Conservation (phyloP, 1,284 basidiomycete genomes). For the Naganishia sp. region DNA sequence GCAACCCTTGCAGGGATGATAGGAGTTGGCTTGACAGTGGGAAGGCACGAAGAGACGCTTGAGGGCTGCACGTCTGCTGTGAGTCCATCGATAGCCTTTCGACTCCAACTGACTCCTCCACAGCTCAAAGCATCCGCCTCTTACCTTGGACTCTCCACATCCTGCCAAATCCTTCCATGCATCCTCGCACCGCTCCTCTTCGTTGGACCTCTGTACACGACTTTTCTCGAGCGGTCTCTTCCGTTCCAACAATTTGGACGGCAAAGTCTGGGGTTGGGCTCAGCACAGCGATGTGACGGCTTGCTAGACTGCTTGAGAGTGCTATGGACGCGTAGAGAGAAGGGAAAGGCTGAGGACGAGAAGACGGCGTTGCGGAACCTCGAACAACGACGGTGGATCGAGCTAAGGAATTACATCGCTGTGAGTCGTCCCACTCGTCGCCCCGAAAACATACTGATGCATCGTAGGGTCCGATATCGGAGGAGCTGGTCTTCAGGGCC, state of each 20-base stretch:
- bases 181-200: slow-evolving; percentile 77
- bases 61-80: slow-evolving; percentile 24
- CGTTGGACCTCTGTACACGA: slow-evolving; percentile 74
- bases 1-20: slow-evolving; percentile 44
- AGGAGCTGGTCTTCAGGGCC: slow-evolving; percentile 88
- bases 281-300: slow-evolving; percentile 58
- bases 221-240: slow-evolving; percentile 61
- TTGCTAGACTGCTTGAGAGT: slow-evolving; percentile 30
- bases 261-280: slow-evolving; percentile 28
- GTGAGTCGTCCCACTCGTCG: slow-evolving; percentile 58
- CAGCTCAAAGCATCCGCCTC: slow-evolving; percentile 1
- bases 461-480: slow-evolving; percentile 78
- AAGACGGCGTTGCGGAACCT: background rate
- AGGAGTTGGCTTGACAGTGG: slow-evolving; percentile 42
- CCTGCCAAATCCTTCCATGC: slow-evolving; percentile 56
- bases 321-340: slow-evolving; percentile 20
- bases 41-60: background rate
- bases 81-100: background rate
- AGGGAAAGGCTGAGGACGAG: slow-evolving; percentile 4
- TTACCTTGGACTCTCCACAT: slow-evolving; percentile 36
- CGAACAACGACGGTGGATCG: slow-evolving; percentile 38
- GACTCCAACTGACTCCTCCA: background rate
- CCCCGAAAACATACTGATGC: background rate
- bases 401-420: slow-evolving; percentile 71
- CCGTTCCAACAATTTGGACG: slow-evolving; percentile 61